Conservation (phyloP, 1,284 basidiomycete genomes). For the Chondrostereum purpureum region DNA sequence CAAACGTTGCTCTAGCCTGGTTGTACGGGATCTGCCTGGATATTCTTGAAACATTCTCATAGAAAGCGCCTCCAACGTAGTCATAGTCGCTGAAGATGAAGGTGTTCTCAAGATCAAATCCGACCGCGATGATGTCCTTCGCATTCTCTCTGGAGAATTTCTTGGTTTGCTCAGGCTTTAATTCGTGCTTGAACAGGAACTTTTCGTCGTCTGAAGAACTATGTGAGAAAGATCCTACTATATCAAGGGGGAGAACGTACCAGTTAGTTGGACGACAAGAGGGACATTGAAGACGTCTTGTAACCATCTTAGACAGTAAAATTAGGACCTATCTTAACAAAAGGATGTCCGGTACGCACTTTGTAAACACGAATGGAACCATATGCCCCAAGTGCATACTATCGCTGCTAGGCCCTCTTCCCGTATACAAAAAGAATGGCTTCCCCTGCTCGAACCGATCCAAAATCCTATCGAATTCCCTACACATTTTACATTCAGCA, state of each 20-base stretch:
- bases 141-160: constrained; percentile 85
- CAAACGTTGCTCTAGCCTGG: constrained; percentile 93
- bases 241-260: constrained; percentile 30
- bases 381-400: constrained; percentile 98
- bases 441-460: constrained; percentile 96
- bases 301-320: constrained; percentile 63
- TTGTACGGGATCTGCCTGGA: constrained; percentile 91
- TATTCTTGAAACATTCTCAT: constrained; percentile 91
- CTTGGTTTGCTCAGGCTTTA: constrained; percentile 87
- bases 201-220: constrained; percentile 86
- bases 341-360: constrained; percentile 44
- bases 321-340: constrained; percentile 2
- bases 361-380: constrained; percentile 96
- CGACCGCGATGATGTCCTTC: constrained; percentile 93
- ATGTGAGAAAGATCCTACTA: constrained; percentile 7
- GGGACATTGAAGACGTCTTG: constrained; percentile 96
- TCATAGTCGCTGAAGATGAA: constrained; percentile 96
- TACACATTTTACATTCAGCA: constrained; percentile 24
- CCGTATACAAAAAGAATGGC: constrained; percentile 98
- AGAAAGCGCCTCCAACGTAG: constrained; percentile 89
- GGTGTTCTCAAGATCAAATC: constrained; percentile 89
- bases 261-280: constrained; percentile 91
- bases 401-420: constrained; percentile 92
- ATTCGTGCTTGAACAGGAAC: constrained; percentile 94
- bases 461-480: constrained; percentile 90